Percentiles rank a stretch among this genome's conserved stretches.
Evolutionary conservation across 2,329 filamentous ascomycete genomes (phyloP).

Genomic region (Gremmenia infestans): DNA sequence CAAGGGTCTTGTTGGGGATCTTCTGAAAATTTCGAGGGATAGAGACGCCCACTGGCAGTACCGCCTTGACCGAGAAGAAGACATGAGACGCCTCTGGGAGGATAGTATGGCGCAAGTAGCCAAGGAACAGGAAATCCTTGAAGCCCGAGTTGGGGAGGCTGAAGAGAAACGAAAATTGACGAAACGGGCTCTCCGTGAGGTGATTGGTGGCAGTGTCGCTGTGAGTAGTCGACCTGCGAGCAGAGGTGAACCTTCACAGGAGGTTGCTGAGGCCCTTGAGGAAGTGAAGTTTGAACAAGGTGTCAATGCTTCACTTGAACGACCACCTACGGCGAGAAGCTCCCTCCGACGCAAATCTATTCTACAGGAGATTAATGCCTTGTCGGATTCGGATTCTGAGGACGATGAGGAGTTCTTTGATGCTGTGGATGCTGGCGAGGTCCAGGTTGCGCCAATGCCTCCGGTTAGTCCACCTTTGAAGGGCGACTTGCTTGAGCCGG

Average conservation of each 20-base stretch:
- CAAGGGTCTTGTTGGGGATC: slow-evolving; percentile 75
- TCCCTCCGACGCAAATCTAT: slow-evolving; percentile 56
- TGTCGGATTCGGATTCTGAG: slow-evolving; percentile 72
- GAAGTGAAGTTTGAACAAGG: slow-evolving; percentile 36
- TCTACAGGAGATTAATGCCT: slow-evolving; percentile 64
- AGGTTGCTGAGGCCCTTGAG: slow-evolving; percentile 34
- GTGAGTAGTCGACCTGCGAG: slow-evolving; percentile 28
- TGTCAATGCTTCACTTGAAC: slow-evolving; percentile 26
- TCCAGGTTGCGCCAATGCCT: slow-evolving; percentile 69
- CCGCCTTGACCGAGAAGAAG: slow-evolving; percentile 81
- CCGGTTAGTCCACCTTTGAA: slow-evolving; percentile 32
- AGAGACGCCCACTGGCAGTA: slow-evolving; percentile 97
- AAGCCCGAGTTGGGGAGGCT: slow-evolving; percentile 80
- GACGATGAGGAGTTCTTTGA: slow-evolving; percentile 96
- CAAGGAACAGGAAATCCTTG: slow-evolving; percentile 85
- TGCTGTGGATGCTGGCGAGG: slow-evolving; percentile 87
- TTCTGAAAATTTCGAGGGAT: slow-evolving; percentile 88
- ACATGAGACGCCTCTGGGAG: slow-evolving; percentile 95
- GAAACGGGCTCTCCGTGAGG: slow-evolving; percentile 83
- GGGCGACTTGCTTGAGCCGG: slow-evolving; percentile 41
- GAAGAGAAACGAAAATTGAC: slow-evolving; percentile 86
- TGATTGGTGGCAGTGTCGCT: slow-evolving; percentile 62
- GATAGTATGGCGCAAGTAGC: slow-evolving; percentile 98
- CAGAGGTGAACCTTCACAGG: slow-evolving; percentile 16
- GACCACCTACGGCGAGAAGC: slow-evolving; percentile 39